Evolutionary conservation across 1,284 basidiomycete genomes (phyloP).

Genomic region (Ceraceosorus bombacis): DNA sequence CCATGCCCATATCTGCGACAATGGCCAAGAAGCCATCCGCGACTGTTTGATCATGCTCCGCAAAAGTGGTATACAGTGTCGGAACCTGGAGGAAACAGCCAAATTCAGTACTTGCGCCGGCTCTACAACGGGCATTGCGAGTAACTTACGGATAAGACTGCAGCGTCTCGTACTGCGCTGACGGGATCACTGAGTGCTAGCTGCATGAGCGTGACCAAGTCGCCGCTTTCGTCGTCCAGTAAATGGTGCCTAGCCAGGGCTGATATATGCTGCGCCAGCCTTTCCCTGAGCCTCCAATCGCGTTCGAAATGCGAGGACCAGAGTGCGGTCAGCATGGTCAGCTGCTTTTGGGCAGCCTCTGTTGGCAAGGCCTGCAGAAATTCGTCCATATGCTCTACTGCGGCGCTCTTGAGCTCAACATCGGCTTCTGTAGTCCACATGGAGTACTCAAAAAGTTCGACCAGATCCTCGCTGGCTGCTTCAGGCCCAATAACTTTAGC

Average conservation of each 20-base stretch:
- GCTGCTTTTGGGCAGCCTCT: constrained; percentile 55
- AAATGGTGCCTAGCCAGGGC: constrained; percentile 52
- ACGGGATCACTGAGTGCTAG: constrained; percentile 69
- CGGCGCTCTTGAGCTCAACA: constrained; percentile 56
- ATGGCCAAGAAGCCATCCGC: constrained; percentile 42
- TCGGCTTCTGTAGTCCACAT: constrained; percentile 60
- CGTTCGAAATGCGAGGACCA: constrained; percentile 62
- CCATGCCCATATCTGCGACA: constrained; percentile 38
- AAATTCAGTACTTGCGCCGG: not conserved
- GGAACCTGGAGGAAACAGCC: constrained; percentile 4
- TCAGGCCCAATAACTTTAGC: constrained; percentile 74
- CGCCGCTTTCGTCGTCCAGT: constrained; percentile 46
- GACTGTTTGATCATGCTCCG: constrained; percentile 32
- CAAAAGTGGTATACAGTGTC: constrained; percentile 30
- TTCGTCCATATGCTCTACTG: constrained; percentile 50
- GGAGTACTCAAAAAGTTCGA: constrained; percentile 64
- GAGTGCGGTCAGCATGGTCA: constrained; percentile 56
- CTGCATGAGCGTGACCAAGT: constrained; percentile 54
- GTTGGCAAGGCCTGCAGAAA: constrained; percentile 56
- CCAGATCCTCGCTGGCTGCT: constrained; percentile 63
- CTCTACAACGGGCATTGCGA: constrained; percentile 4
- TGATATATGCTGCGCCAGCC: constrained; percentile 58
- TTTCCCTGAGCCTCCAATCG: constrained; percentile 78
- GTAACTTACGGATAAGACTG: constrained; percentile 60
- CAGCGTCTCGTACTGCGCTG: constrained; percentile 73